Evolutionary conservation across 2,329 filamentous ascomycete species (phyloP).

Genomic region (Stagonosporopsis tanaceti): DNA sequence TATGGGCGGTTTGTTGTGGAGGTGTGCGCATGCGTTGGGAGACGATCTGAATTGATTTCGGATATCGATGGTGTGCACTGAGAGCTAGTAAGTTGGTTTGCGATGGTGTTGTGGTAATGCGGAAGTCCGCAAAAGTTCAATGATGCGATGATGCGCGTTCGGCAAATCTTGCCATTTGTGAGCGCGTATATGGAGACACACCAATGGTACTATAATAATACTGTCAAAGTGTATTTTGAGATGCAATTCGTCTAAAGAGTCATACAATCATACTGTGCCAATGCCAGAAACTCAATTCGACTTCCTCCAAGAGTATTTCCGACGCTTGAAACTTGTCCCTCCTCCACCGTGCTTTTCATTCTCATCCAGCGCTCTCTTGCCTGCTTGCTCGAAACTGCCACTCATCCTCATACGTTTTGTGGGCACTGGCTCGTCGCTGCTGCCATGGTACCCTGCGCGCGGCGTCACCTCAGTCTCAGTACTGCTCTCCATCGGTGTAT

Average conservation of each 20-base stretch:
- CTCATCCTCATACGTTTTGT: constrained; percentile 38
- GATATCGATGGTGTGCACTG: background rate
- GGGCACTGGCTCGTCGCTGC: constrained; percentile 20
- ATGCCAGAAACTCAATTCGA: background rate
- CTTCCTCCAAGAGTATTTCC: constrained; percentile 18
- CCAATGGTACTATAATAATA: background rate
- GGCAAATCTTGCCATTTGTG: constrained; percentile 36
- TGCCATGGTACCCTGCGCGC: constrained; percentile 25
- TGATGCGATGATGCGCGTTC: constrained; percentile 45
- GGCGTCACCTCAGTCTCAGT: constrained; percentile 26
- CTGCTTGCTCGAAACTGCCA: constrained; percentile 31
- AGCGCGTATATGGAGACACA: background rate
- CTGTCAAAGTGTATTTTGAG: background rate
- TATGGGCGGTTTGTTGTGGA: background rate
- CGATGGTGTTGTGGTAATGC: constrained; percentile 11
- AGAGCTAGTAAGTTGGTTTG: background rate
- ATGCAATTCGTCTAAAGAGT: background rate
- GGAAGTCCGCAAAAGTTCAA: constrained; percentile 34
- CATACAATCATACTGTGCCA: background rate
- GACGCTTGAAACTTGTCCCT: constrained; percentile 26
- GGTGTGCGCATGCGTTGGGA: constrained; percentile 13
- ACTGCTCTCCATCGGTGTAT: constrained; percentile 26
- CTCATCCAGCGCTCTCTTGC: constrained; percentile 27
- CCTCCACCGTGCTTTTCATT: constrained; percentile 9
- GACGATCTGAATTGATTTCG: background rate